These are phyloP conservation scores for Kwoniella shivajii DNA, from an alignment of 1,284 basidiomycete genomes.

Conservation along the genomic window DNA sequence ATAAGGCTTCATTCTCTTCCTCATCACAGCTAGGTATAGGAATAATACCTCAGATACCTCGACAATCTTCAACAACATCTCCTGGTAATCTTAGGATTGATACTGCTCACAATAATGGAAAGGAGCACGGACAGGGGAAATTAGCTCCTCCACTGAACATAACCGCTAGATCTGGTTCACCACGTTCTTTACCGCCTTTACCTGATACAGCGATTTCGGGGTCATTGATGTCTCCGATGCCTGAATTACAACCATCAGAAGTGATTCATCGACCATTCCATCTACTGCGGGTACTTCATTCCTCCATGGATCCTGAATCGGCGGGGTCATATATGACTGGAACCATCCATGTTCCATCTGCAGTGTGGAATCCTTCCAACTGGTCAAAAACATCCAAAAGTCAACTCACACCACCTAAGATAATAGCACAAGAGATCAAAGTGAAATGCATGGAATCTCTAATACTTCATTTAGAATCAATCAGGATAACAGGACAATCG, in stretches of 20 bases:
- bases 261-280: conserved; percentile 84
- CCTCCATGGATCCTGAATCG: conserved; percentile 73
- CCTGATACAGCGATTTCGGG: conserved; percentile 12
- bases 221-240: conserved; percentile 36
- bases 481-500: conserved; percentile 59
- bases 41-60: no score
- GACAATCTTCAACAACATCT: not conserved
- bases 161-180: conserved; percentile 5
- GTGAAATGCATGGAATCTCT: conserved; percentile 16
- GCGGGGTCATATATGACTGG: conserved; percentile 86
- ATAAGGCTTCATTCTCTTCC: conserved; percentile 29
- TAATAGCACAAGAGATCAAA: conserved; percentile 8
- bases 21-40: not conserved
- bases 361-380: conserved; percentile 67
- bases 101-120: conserved; percentile 2
- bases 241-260: conserved; percentile 61
- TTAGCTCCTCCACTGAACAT: conserved; percentile 23
- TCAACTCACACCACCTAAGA: conserved; percentile 22
- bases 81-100: conserved; percentile 12
- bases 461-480: conserved; percentile 26
- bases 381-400: conserved; percentile 37
- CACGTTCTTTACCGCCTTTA: conserved; percentile 16
- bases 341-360: conserved; percentile 80
- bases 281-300: conserved; percentile 76
- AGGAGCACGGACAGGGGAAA: conserved; percentile 1